Conservation (phyloP, 495 filamentous ascomycete species). For the Xylona heveae region DNA sequence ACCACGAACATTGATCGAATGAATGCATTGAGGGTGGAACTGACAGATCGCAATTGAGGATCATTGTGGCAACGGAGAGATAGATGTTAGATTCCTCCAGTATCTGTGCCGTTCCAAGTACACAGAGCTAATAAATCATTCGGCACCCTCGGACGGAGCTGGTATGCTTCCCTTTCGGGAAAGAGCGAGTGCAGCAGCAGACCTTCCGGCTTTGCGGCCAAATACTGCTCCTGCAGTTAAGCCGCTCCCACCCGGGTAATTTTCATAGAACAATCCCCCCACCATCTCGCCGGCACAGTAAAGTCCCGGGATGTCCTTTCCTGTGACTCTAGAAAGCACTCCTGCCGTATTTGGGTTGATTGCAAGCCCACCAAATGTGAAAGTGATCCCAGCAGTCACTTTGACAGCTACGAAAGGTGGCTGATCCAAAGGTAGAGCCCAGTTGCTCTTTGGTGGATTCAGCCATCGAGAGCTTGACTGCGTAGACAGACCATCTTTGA, state of each 20-base stretch:
- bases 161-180: constrained; percentile 1
- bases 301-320: constrained; percentile 24
- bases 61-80: no score
- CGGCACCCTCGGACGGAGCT: no score
- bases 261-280: constrained; percentile 38
- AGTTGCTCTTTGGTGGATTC: constrained; percentile 34
- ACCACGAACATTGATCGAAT: no score
- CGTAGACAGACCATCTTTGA: constrained; percentile 34
- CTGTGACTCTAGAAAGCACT: constrained; percentile 22
- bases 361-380: constrained; percentile 40
- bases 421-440: constrained; percentile 33
- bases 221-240: constrained; percentile 36
- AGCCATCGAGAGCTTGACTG: constrained; percentile 19
- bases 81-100: no score
- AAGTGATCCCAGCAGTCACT: constrained; percentile 38
- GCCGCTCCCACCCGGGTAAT: constrained; percentile 42
- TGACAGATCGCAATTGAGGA: no score
- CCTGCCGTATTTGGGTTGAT: constrained; percentile 24
- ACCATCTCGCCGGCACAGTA: constrained; percentile 40
- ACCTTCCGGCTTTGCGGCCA: constrained; percentile 27
- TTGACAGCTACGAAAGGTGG: constrained; percentile 35
- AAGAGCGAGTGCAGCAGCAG: constrained; percentile 12
- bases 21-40: no score
- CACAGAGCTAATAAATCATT: no score
- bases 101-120: no score